phyloP scores from a whole-genome alignment of 2,329 filamentous ascomycete genomes.

The Exophiala viscosa region DNA sequence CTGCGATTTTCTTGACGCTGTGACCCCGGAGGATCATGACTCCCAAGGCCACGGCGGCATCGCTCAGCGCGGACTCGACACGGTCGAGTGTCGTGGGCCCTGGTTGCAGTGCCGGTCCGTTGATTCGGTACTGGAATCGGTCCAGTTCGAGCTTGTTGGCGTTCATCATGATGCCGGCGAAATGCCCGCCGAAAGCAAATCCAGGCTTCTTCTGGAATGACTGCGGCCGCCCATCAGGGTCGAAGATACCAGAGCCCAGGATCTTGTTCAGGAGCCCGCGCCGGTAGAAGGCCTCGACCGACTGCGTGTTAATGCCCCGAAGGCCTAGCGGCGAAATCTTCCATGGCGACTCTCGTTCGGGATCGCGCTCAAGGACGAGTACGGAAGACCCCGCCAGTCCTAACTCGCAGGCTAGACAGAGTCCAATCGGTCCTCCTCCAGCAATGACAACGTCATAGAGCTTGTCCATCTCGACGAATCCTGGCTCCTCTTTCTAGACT shows the following conservation, averaged over 20 bases:
- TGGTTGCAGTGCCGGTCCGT: constrained; percentile 6
- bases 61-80: constrained; percentile 24
- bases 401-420: constrained; percentile 42
- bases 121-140: constrained; percentile 15
- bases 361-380: constrained; percentile 35
- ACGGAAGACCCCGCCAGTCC: constrained; percentile 33
- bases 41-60: constrained; percentile 19
- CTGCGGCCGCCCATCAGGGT: constrained; percentile 13
- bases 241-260: constrained; percentile 16
- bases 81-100: constrained; percentile 19
- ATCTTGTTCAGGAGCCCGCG: constrained; percentile 36
- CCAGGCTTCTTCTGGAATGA: constrained; percentile 23
- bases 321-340: constrained; percentile 28
- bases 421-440: constrained; percentile 45
- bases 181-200: constrained; percentile 35
- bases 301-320: constrained; percentile 35
- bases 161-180: constrained; percentile 32
- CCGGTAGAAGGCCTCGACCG: constrained; percentile 38
- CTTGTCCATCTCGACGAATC: too few species aligned
- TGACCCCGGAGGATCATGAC: constrained; percentile 30
- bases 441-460: constrained; percentile 40
- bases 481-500: too few species aligned
- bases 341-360: constrained; percentile 28
- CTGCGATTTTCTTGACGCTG: constrained; percentile 26
- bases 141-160: constrained; percentile 35